A percentile compares a stretch with the other conserved stretches of the same genome.
Conservation (phyloP, 768 basidiomycete species). For the Strobilomyces dryophilus region DNA sequence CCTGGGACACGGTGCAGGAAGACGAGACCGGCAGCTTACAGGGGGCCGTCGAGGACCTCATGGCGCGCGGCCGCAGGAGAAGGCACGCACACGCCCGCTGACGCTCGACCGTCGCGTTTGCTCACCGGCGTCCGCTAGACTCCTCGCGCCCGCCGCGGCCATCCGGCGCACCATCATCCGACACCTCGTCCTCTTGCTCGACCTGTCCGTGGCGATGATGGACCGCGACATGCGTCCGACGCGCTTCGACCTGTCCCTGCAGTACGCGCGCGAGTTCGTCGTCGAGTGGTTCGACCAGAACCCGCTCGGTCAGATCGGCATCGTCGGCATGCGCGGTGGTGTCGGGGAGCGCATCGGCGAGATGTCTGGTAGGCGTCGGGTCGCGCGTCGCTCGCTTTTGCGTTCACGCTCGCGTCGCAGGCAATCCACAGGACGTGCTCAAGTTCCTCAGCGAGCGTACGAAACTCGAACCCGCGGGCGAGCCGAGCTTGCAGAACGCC, state of each 20-base stretch:
- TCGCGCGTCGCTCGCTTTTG: not conserved
- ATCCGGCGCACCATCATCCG: conserved; percentile 95
- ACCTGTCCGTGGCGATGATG: conserved; percentile 87
- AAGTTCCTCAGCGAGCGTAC: conserved; percentile 80
- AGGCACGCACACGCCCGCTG: conserved; percentile 46
- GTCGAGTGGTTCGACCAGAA: conserved; percentile 99
- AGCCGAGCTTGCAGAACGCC: conserved; percentile 94
- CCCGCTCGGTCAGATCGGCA: conserved; percentile 92
- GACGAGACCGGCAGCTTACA: conserved; percentile 92
- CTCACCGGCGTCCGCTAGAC: conserved; percentile 39
- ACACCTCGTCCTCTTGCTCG: conserved; percentile 88
- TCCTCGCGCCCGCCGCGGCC: conserved; percentile 78
- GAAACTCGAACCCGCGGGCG: conserved; percentile 85
- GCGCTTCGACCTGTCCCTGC: conserved; percentile 84
- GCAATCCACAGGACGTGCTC: conserved; percentile 96
- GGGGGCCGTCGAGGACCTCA: conserved; percentile 81
- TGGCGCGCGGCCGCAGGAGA: conserved; percentile 81
- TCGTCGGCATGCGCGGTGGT: conserved; percentile 90
- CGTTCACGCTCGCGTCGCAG: conserved; percentile 35
- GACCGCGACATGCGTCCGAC: conserved; percentile 96
- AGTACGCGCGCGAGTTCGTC: conserved; percentile 89
- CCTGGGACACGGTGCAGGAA: conserved; percentile 97
- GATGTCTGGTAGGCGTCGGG: conserved; percentile 71
- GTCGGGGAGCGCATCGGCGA: conserved; percentile 87
- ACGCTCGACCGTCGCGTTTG: not conserved